Conservation (phyloP, 1,284 basidiomycete species). For the Sporisorium iseilematis-ciliati region DNA sequence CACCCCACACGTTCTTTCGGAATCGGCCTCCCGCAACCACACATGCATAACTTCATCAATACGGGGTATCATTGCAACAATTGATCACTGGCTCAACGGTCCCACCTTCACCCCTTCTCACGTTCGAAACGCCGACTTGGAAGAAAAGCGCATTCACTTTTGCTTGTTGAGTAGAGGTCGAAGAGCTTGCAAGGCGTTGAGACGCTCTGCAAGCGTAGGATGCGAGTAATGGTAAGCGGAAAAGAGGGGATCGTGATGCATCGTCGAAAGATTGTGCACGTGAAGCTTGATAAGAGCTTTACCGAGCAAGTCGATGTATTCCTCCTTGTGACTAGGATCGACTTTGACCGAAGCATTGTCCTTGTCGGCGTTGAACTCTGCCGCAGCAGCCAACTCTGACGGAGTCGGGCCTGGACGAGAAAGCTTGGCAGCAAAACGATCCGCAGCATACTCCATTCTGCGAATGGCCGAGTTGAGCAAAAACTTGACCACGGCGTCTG, state of each 20-base stretch:
- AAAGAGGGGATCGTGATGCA: constrained; percentile 68
- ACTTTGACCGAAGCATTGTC: constrained; percentile 26
- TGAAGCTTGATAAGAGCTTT: constrained; percentile 67
- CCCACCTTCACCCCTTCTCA: no score
- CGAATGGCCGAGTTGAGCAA: constrained; percentile 60
- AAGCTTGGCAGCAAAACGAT: constrained; percentile 59
- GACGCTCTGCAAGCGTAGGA: constrained; percentile 64
- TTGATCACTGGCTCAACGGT: no score
- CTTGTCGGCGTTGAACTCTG: constrained; percentile 37
- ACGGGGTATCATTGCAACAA: constrained; percentile 5
- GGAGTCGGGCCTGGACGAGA: constrained; percentile 49
- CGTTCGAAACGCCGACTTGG: no score
- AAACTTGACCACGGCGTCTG: constrained; percentile 65
- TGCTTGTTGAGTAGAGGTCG: constrained; percentile 34
- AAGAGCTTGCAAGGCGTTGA: constrained; percentile 49
- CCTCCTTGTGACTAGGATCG: constrained; percentile 48
- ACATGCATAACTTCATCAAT: no score
- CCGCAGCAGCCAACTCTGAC: constrained; percentile 47
- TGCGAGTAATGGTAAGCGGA: constrained; percentile 68
- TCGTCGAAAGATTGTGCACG: constrained; percentile 66
- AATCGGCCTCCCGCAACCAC: no score
- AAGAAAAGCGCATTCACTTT: neutral
- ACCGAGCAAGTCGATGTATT: constrained; percentile 61
- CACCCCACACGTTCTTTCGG: no score
- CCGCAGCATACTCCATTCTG: constrained; percentile 66